Conservation (phyloP, 768 basidiomycete species). For the Suillus decipiens region DNA sequence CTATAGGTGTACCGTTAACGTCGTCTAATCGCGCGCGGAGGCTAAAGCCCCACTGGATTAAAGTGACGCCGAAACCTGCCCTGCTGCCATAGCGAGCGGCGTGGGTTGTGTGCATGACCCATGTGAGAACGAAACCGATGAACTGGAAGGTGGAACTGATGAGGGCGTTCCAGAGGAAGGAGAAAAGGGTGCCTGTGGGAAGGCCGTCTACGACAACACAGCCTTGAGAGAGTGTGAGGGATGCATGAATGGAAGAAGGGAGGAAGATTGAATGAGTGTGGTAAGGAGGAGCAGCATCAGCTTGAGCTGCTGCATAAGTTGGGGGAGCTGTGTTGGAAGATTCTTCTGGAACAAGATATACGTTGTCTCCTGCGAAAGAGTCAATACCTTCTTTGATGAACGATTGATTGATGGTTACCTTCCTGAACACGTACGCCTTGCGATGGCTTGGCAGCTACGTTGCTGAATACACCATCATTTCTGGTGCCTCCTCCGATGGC, state of each 20-base stretch:
- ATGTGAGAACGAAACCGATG: slow-evolving; percentile 89
- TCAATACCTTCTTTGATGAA: slow-evolving; percentile 8
- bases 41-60: slow-evolving; percentile 94
- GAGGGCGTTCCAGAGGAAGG: slow-evolving; percentile 90
- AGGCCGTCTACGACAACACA: slow-evolving; percentile 91
- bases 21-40: slow-evolving; percentile 58
- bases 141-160: slow-evolving; percentile 98
- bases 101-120: slow-evolving; percentile 91
- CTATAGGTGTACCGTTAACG: slow-evolving; percentile 32
- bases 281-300: slow-evolving; percentile 96
- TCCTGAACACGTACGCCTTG: slow-evolving; percentile 58
- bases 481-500: slow-evolving; percentile 61
- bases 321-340: slow-evolving; percentile 83
- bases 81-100: slow-evolving; percentile 91
- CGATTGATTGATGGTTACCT: slow-evolving; percentile 42
- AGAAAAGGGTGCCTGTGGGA: slow-evolving; percentile 79
- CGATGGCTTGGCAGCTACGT: slow-evolving; percentile 87
- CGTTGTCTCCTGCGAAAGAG: slow-evolving; percentile 57
- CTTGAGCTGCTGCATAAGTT: slow-evolving; percentile 88
- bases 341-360: slow-evolving; percentile 82
- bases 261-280: slow-evolving; percentile 98
- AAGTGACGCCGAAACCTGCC: slow-evolving; percentile 92
- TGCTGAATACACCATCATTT: slow-evolving; percentile 94
- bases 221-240: slow-evolving; percentile 43
- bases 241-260: slow-evolving; percentile 56